Evolutionary conservation across 2,329 filamentous ascomycete genomes (phyloP).

Genomic region (Metarhizium brunneum): DNA sequence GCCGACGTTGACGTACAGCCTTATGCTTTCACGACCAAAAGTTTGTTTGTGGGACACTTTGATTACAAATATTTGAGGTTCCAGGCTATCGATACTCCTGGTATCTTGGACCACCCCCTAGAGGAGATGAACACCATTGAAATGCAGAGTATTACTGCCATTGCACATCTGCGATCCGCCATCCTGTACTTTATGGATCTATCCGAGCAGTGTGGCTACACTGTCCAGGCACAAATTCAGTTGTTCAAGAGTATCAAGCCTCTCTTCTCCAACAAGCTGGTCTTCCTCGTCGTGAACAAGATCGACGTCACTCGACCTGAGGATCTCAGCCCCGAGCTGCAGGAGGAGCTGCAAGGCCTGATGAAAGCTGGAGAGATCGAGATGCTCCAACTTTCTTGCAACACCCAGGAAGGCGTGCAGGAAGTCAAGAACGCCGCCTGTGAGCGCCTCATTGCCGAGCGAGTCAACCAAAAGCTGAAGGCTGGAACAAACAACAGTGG

Average conservation of each 20-base stretch:
- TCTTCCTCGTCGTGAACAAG: constrained; percentile 97
- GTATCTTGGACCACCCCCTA: constrained; percentile 91
- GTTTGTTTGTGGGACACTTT: constrained; percentile 93
- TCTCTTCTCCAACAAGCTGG: constrained; percentile 92
- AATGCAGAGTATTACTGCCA: constrained; percentile 95
- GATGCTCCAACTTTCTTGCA: constrained; percentile 87
- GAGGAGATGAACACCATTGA: constrained; percentile 99
- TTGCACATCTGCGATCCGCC: constrained; percentile 89
- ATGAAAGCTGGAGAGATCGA: constrained; percentile 85
- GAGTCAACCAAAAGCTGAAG: constrained; percentile 93
- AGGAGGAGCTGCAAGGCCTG: constrained; percentile 68
- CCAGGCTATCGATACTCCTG: constrained; percentile 91
- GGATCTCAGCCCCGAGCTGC: constrained; percentile 71
- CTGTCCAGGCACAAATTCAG: constrained; percentile 83
- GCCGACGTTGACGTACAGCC: constrained; percentile 96
- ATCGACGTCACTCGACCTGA: constrained; percentile 86
- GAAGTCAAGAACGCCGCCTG: constrained; percentile 92
- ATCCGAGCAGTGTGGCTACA: constrained; percentile 93
- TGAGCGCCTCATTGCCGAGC: constrained; percentile 83
- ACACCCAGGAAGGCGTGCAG: constrained; percentile 88
- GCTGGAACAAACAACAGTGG: constrained; percentile 73
- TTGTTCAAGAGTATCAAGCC: constrained; percentile 96
- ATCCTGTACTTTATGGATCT: constrained; percentile 98
- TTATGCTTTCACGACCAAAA: constrained; percentile 98
- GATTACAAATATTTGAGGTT: constrained; percentile 67